Conservation (phyloP, 257 asterid genomes). For the Ajuga chamaepitys region DNA sequence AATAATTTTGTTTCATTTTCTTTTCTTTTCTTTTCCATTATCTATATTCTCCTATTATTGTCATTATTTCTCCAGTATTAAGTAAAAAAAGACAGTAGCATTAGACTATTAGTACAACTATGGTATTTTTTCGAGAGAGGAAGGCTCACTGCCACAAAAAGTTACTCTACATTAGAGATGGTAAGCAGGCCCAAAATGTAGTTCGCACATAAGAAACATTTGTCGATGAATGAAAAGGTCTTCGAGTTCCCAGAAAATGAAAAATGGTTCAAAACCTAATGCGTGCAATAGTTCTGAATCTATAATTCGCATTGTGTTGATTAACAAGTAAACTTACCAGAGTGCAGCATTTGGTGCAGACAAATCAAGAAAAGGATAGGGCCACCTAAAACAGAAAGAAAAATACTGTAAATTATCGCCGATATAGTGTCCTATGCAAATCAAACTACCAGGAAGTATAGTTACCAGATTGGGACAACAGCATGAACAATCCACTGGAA, state of each 20-base stretch:
- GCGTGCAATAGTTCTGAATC: neutral
- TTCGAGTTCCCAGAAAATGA: neutral
- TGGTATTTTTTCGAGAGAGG: neutral
- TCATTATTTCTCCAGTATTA: neutral
- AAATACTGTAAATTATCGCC: slow-evolving; percentile 2
- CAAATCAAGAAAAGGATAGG: slow-evolving; percentile 89
- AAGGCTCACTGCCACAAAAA: neutral
- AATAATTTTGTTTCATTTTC: neutral
- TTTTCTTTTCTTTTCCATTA: neutral
- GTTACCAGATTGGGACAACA: slow-evolving; percentile 49
- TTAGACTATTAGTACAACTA: neutral
- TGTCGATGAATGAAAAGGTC: neutral
- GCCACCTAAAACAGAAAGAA: slow-evolving; percentile 68
- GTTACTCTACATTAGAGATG: too few relatives aligned
- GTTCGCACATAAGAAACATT: too few relatives aligned
- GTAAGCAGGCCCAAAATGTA: too few relatives aligned
- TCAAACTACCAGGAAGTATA: neutral
- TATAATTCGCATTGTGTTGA: neutral
- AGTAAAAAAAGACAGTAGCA: neutral
- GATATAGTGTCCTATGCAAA: neutral
- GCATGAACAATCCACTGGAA: slow-evolving; percentile 89
- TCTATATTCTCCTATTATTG: neutral
- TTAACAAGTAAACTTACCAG: slow-evolving; percentile 45
- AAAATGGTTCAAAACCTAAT: neutral
- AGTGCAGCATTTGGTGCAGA: slow-evolving; percentile 44